Percentiles rank a stretch among this genome's conserved stretches.
Conservation (phyloP, 164 flowering plant genomes). For the Stephania japonica region DNA sequence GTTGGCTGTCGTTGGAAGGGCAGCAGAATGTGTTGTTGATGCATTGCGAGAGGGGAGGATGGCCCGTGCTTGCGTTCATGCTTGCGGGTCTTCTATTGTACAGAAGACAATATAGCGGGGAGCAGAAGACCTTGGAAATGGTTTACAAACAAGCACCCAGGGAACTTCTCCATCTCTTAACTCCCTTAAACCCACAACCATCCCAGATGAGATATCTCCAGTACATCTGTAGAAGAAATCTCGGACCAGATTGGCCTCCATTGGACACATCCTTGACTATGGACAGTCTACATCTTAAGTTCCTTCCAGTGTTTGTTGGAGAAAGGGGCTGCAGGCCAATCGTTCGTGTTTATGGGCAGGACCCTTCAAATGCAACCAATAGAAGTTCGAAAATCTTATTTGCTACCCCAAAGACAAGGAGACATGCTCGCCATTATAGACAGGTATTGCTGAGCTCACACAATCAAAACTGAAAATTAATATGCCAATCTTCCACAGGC, state of each 20-base stretch:
- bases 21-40: constrained; percentile 84
- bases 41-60: constrained; percentile 96
- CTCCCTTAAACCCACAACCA: constrained; percentile 83
- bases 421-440: constrained; percentile 36
- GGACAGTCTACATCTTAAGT: constrained; percentile 63
- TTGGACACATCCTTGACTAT: constrained; percentile 57
- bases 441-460: constrained; percentile 44
- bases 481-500: constrained; percentile 4
- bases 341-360: constrained; percentile 81
- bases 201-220: constrained; percentile 90
- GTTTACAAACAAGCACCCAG: constrained; percentile 87
- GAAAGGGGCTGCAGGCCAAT: constrained; percentile 77
- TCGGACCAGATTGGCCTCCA: constrained; percentile 82
- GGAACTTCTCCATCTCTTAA: constrained; percentile 72
- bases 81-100: constrained; percentile 82
- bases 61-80: constrained; percentile 97
- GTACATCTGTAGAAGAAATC: constrained; percentile 72
- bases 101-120: constrained; percentile 80
- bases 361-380: constrained; percentile 41
- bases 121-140: constrained; percentile 90
- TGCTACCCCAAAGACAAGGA: constrained; percentile 52
- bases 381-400: constrained; percentile 68
- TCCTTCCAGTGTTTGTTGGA: constrained; percentile 54
- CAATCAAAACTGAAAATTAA: not conserved
- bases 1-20: constrained; percentile 85